Base-by-base conservation (phyloP, 2,329 filamentous ascomycete species). In the Didymella lethalis region DNA sequence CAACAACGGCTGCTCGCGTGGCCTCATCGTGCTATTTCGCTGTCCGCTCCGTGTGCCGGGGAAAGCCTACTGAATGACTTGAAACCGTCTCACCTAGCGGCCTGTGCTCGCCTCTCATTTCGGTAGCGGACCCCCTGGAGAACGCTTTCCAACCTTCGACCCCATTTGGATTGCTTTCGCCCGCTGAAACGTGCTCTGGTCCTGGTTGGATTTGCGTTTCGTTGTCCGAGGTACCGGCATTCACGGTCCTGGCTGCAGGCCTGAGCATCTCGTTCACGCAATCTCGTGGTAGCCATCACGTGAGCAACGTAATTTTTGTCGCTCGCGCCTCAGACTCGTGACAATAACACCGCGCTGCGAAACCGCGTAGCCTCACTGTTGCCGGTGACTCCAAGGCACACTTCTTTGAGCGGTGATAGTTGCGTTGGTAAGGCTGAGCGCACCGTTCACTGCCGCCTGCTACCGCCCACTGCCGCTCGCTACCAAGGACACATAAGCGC, bases 51-150 rank as follows among this genome's bases (percentile, higher is more conserved):
- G 67, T 56, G 31, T 59, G 58, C 64, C 61, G 64, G 70, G 66
- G 63, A 63, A 65, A 55, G 64, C 66, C 59, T 70, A 64, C 53
- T 56, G 60, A 55, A 57, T 36, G 18, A 50, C 45, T 65, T 74
- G 70, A 73, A 72, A 74, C 69, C 65, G 68, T 70, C 70, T 64
- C 70, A 69, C 61, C 67, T 63, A 58, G 52, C 56, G 56, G 59
- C 53, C 61, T 59, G 64, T 67, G 67, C 68, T 50, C 36, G 38
- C 32, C 32, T 26, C 61, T 69, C 68, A 73, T 74, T 64, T 75
- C 72, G 69, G 57, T 64, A 72, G 59, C 50, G 47, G 1, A 1
- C 18, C 18, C 31, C 65, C 65, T 68, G 69, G 65, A 69, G 53
- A 66, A 64, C 64, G 48, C 59, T 34, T 63, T 66, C 65, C 59